phyloP scores from a whole-genome alignment of 2,329 filamentous ascomycete genomes.

The Colletotrichum noveboracense region DNA sequence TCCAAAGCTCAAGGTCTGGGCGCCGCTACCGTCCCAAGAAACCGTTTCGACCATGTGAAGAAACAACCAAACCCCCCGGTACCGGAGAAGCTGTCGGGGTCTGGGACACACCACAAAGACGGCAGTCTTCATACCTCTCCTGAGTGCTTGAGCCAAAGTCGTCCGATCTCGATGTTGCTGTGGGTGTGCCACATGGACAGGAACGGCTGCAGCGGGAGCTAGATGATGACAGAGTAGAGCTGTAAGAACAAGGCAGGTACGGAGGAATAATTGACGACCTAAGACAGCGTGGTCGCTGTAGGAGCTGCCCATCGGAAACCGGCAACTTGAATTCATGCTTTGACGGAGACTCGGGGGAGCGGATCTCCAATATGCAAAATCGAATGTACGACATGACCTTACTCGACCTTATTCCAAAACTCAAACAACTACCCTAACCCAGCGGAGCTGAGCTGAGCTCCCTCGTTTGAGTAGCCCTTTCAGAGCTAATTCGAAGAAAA shows the following conservation, averaged over 20 bases:
- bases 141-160: constrained; percentile 1
- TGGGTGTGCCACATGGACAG: constrained; percentile 27
- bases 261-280: background rate
- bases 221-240: background rate
- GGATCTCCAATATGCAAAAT: background rate
- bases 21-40: background rate
- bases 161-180: background rate
- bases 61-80: background rate
- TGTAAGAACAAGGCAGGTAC: background rate
- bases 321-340: background rate
- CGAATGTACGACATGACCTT: background rate
- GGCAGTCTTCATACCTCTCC: background rate
- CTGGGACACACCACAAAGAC: background rate
- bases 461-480: background rate
- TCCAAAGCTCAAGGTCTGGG: background rate
- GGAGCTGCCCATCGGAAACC: background rate
- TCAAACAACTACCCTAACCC: background rate
- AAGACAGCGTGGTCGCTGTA: background rate
- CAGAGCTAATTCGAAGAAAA: background rate
- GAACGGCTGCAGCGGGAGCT: background rate
- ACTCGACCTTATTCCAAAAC: background rate
- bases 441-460: background rate
- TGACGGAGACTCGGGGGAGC: background rate
- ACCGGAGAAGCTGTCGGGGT: background rate
- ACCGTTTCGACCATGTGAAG: background rate